Evolutionary conservation across 148 eudicot genomes (phyloP).

Genomic region (Vaccinium vitisidaea): DNA sequence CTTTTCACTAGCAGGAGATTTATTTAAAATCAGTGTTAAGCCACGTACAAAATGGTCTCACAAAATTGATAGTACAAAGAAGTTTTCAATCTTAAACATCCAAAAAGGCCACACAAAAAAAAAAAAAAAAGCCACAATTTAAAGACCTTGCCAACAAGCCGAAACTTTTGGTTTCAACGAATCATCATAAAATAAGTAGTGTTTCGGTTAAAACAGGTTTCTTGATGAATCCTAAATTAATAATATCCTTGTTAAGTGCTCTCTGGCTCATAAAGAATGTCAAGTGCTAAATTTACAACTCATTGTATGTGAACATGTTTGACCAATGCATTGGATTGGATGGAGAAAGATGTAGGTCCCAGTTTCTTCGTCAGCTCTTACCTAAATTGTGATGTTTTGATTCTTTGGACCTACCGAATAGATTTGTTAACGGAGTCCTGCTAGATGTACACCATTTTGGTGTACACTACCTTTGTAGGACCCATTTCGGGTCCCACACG

Average conservation of each 20-base stretch:
- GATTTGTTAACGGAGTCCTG: conserved; percentile 5
- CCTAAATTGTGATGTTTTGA: background rate
- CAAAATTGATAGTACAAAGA: too few relatives aligned
- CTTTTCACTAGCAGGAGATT: too few relatives aligned
- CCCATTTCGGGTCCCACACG: too few relatives aligned
- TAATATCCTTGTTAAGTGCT: background rate
- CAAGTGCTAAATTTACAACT: background rate
- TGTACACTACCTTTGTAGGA: too few relatives aligned
- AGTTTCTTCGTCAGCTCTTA: background rate
- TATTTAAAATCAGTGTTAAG: too few relatives aligned
- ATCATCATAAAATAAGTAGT: background rate
- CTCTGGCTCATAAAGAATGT: background rate
- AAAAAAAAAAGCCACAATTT: background rate
- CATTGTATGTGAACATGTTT: background rate
- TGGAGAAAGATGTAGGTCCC: background rate
- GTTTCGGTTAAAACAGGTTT: background rate
- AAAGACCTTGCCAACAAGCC: background rate
- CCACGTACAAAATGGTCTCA: too few relatives aligned
- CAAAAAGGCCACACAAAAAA: too few relatives aligned
- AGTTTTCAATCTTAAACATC: too few relatives aligned
- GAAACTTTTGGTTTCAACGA: background rate
- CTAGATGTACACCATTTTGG: too few relatives aligned
- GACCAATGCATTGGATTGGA: background rate
- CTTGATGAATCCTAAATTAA: background rate
- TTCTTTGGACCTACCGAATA: background rate